These are phyloP conservation scores for Psilocybe subaeruginosa DNA, from an alignment of 768 basidiomycete species.

Conservation along the genomic window DNA sequence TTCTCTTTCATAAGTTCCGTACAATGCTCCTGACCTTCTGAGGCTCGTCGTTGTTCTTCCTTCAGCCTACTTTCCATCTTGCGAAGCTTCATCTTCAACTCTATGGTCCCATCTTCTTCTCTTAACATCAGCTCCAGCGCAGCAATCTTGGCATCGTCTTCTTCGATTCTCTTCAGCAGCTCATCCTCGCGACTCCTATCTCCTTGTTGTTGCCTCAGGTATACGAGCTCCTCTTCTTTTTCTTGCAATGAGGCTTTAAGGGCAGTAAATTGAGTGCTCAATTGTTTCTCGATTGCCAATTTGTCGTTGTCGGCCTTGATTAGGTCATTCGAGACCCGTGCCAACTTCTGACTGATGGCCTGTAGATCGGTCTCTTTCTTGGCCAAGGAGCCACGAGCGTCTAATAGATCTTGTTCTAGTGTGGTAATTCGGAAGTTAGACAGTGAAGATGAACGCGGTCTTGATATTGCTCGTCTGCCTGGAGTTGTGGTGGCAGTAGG, in stretches of 20 bases:
- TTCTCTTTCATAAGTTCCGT: constrained; percentile 55
- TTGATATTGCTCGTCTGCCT: constrained; percentile 35
- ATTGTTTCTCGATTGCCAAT: constrained; percentile 51
- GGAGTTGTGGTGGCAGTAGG: constrained; percentile 34
- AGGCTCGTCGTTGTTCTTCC: constrained; percentile 41
- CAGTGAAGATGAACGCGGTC: constrained; percentile 63
- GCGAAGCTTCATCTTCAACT: constrained; percentile 43
- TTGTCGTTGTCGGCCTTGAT: constrained; percentile 62
- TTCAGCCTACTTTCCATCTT: constrained; percentile 41
- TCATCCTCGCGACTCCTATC: constrained; percentile 59
- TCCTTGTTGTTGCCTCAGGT: constrained; percentile 42
- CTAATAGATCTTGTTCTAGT: constrained; percentile 60
- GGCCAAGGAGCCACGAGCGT: constrained; percentile 43
- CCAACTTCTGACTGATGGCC: constrained; percentile 47
- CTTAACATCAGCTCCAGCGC: constrained; percentile 54
- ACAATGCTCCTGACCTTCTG: constrained; percentile 44
- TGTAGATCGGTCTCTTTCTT: constrained; percentile 49
- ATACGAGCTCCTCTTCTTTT: constrained; percentile 62
- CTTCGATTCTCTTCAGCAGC: constrained; percentile 67
- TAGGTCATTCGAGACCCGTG: constrained; percentile 49
- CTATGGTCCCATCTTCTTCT: constrained; percentile 39
- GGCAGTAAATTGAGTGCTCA: constrained; percentile 45
- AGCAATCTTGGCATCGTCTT: constrained; percentile 69
- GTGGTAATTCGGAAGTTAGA: constrained; percentile 50
- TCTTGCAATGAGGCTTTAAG: constrained; percentile 49